Evolutionary conservation across 176 grass and related monocot genomes (phyloP), one percentile per base, ranked within the genome.

Genomic region (Miscanthus lutarioriparius): DNA sequence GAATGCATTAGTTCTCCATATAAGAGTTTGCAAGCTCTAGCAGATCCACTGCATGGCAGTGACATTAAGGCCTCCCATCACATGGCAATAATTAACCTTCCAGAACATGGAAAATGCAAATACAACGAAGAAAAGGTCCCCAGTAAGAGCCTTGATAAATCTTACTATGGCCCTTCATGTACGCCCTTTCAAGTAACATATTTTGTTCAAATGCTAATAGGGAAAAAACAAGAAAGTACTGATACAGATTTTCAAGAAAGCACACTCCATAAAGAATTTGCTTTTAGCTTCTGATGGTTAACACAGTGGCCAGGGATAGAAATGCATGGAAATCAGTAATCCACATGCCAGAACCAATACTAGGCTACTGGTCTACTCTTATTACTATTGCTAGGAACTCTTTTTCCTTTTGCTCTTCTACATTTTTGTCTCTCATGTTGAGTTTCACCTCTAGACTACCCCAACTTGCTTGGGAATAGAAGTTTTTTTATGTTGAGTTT

Each of bases 61-160:
- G 79, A 81, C 9, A 47, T 11, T 80, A 68, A 67, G 64, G 35
- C 36, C 32, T 56, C 35, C 25, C 65, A 61, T 69, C 23, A 82
- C 15, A 71, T 82, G 49, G 23, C 68, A 32, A 62, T 30, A 41
- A 40, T 53, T 26, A 6, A 32, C 23, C 61, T 53, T 65, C 45
- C 8, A 43, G 39, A 78, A 43, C 33, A 84, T 67, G 33, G 45
- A 10, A 30, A 54, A 77, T 47, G 61, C 14, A 76, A 74, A 74
- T 27, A 37, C 10, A 63, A 53, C 0, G 8, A 65, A 38, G 43
- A 67, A 76, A 10, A 38, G 28, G 58, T 56, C 44, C 45, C 35
- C 1, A 13, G 33, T 69, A 48, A 83, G 72, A 61, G 47, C 26
- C 20, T 47, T 28, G 37, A 47, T n/a, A 62, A 45, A 6, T 37